phyloP scores from a whole-genome alignment of 768 basidiomycete genomes.

The Clavaria fumosa region DNA sequence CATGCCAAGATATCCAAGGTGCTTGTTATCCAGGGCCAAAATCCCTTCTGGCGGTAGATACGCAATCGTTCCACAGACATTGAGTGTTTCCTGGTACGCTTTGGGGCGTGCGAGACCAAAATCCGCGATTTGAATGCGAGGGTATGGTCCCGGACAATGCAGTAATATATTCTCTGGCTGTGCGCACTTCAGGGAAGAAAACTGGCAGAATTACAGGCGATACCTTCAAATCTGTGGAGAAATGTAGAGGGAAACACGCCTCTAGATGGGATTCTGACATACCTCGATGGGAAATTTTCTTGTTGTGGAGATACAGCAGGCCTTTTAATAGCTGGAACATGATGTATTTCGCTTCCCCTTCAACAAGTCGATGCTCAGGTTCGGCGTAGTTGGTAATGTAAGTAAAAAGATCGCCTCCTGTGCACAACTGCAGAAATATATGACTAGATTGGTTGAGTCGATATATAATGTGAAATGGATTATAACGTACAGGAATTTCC shows the following conservation, averaged over 20 bases:
- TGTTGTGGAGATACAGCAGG: slow-evolving; percentile 53
- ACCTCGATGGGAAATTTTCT: slow-evolving; percentile 71
- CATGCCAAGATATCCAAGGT: slow-evolving; percentile 58
- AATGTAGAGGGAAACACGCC: slow-evolving; percentile 1
- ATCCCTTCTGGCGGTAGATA: slow-evolving; percentile 81
- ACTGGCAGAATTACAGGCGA: neutral
- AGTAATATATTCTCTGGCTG: slow-evolving; percentile 80
- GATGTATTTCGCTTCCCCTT: slow-evolving; percentile 74
- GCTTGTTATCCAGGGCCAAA: slow-evolving; percentile 58
- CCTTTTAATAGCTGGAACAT: slow-evolving; percentile 68
- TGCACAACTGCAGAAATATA: slow-evolving; percentile 75
- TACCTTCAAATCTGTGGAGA: slow-evolving; percentile 46
- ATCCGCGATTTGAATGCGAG: slow-evolving; percentile 73
- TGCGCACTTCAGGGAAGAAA: neutral
- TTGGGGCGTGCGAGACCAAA: slow-evolving; percentile 73
- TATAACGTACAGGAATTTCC: slow-evolving; percentile 40
- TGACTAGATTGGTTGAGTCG: no score
- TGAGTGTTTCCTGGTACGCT: slow-evolving; percentile 68
- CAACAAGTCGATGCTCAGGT: slow-evolving; percentile 37
- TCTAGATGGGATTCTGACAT: slow-evolving; percentile 9
- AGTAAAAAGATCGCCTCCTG: slow-evolving; percentile 78
- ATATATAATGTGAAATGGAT: no score
- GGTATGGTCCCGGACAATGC: slow-evolving; percentile 66
- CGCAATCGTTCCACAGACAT: slow-evolving; percentile 77
- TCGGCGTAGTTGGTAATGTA: slow-evolving; percentile 54